Evolutionary conservation across 345 rosid genomes (phyloP).

Genomic region (Fremontodendron californicum): DNA sequence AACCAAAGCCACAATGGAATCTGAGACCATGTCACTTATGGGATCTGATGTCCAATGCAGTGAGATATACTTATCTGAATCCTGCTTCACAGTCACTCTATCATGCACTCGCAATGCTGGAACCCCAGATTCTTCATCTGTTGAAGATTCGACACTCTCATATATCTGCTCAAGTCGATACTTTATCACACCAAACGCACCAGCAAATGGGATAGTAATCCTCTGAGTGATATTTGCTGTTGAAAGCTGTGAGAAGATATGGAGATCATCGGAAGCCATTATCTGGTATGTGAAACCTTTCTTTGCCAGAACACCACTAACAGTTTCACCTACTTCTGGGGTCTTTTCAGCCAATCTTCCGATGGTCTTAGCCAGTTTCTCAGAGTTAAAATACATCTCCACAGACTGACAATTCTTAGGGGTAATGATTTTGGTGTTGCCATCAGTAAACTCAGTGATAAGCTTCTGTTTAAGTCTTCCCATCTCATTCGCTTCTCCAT

Average conservation of each 20-base stretch:
- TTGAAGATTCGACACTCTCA: constrained; percentile 66
- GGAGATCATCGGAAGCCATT: constrained; percentile 96
- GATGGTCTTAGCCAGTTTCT: constrained; percentile 89
- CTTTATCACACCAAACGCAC: constrained; percentile 75
- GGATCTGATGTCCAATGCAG: constrained; percentile 89
- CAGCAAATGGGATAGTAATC: constrained; percentile 70
- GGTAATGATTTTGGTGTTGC: constrained; percentile 73
- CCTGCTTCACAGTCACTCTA: constrained; percentile 72
- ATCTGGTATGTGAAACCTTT: constrained; percentile 93
- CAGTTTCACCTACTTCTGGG: constrained; percentile 74
- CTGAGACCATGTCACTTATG: constrained; percentile 89
- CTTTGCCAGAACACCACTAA: constrained; percentile 81
- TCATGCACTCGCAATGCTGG: constrained; percentile 63
- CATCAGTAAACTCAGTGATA: constrained; percentile 62
- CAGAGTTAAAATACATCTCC: constrained; percentile 78
- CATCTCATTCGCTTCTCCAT: constrained; percentile 93
- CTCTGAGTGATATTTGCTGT: constrained; percentile 80
- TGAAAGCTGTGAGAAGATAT: constrained; percentile 88
- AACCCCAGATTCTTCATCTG: constrained; percentile 69
- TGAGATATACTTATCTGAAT: constrained; percentile 77
- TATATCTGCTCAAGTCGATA: constrained; percentile 84
- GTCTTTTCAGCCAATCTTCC: constrained; percentile 83
- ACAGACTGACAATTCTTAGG: constrained; percentile 94
- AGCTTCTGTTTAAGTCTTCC: constrained; percentile 91
- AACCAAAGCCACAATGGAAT: constrained; percentile 79